Conservation (phyloP, 2,329 filamentous ascomycete species). For the Moelleriella libera region DNA sequence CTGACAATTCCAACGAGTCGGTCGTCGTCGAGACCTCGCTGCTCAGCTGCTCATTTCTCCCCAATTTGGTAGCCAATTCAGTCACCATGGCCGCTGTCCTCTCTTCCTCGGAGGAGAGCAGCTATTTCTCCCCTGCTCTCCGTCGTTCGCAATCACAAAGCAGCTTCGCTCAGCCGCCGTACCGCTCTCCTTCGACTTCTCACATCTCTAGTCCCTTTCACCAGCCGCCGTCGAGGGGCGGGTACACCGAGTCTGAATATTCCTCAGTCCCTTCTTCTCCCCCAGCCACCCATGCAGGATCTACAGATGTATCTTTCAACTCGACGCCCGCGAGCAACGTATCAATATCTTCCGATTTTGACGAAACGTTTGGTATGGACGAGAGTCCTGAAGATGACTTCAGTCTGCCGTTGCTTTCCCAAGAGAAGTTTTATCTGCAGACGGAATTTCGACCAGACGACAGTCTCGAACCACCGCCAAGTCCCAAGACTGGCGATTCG, state of each 20-base stretch:
- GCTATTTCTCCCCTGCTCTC: constrained; percentile 39
- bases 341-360: constrained; percentile 44
- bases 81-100: constrained; percentile 41
- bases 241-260: constrained; percentile 29
- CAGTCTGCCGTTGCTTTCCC: constrained; percentile 29
- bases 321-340: constrained; percentile 52
- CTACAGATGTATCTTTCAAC: constrained; percentile 40
- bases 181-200: constrained; percentile 30
- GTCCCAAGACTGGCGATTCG: constrained; percentile 34
- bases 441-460: constrained; percentile 18
- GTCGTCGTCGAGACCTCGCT: background rate
- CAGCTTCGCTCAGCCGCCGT: constrained; percentile 33
- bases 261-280: constrained; percentile 46
- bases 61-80: background rate
- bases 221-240: constrained; percentile 20
- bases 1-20: background rate
- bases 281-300: constrained; percentile 34
- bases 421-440: constrained; percentile 28
- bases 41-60: background rate
- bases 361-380: constrained; percentile 31
- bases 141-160: constrained; percentile 47
- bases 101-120: constrained; percentile 40
- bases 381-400: constrained; percentile 31
- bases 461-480: constrained; percentile 33
- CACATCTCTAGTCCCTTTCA: constrained; percentile 25